Evolutionary conservation across 441 rosid species (phyloP), one percentile per base, ranked within the genome.

Genomic region (Metrosideros polymorpha): DNA sequence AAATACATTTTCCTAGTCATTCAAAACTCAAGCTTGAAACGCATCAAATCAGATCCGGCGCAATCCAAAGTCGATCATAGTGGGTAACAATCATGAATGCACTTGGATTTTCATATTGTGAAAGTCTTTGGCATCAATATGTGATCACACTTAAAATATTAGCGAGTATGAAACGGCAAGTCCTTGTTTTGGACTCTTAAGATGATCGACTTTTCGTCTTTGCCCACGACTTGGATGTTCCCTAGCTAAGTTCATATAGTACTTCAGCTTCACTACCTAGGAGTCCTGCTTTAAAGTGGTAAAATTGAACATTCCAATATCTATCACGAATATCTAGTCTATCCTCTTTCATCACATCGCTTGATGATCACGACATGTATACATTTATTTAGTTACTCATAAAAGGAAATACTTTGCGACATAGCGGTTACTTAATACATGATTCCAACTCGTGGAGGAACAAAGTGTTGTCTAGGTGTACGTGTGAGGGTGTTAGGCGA

Each of bases 401-500:
- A 39, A 35, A 35, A 35, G 47, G 5, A 71, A 71, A 39, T 22
- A 10, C 25, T 24, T 71, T 5, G 8, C 47, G 1, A 39, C 43
- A 19, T 24, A 71, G 17, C 2, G 2, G 0, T 71, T 71, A 1
- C n/a, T 22, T 22, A 3, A 35, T 22, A 71, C 27, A 6, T 1
- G 8, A 71, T 35, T 35, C 17, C 13, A 24, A 71, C 8, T 0
- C 3, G 15, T 71, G 3, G 15, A 56, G 30, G 29, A 27, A 6
- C 29, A 12, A 12, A 56, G 45, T 66, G 32, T 22, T 1, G 14
- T 66, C 3, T 45, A 39, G 7, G 47, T 6, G 49, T 6, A 42
- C 1, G 0, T 9, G 8, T 4, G 17, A 22, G 49, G 3, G n/a
- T 10, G 47, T 39, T 71, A 3, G 39, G 39, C 0, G 9, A 30